These are phyloP conservation scores for Peterozyma toletana DNA, from an alignment of 805 yeast genomes.

Conservation along the genomic window DNA sequence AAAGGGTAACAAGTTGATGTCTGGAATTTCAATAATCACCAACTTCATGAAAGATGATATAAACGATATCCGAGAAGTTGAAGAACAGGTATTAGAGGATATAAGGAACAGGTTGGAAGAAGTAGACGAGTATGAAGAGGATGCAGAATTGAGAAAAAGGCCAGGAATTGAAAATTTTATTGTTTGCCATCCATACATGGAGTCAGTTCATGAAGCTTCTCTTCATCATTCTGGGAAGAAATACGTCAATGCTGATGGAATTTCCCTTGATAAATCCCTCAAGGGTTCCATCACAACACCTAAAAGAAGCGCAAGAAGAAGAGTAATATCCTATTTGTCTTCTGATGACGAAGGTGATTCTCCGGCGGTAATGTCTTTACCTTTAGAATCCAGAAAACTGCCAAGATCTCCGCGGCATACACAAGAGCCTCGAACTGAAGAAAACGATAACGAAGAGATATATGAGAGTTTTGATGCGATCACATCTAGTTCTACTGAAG, in stretches of 20 bases:
- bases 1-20: constrained; percentile 23
- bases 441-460: background rate
- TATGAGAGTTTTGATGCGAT: constrained; percentile 1
- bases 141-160: too few species aligned
- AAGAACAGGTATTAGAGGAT: constrained; percentile 45
- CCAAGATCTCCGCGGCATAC: background rate
- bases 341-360: too few species aligned
- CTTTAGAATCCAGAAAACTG: too few species aligned
- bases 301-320: too few species aligned
- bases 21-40: constrained; percentile 48
- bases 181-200: too few species aligned
- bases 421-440: constrained; percentile 1
- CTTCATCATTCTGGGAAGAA: background rate
- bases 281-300: too few species aligned
- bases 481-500: background rate
- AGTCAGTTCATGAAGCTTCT: too few species aligned
- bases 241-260: background rate
- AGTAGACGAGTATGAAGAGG: constrained; percentile 7
- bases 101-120: constrained; percentile 19
- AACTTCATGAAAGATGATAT: constrained; percentile 65
- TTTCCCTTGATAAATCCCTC: background rate
- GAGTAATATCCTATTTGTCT: too few species aligned
- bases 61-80: constrained; percentile 53
- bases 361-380: too few species aligned
- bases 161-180: too few species aligned